Evolutionary conservation across 805 yeast species (phyloP).

Genomic region (Myxozyma melibiosi): DNA sequence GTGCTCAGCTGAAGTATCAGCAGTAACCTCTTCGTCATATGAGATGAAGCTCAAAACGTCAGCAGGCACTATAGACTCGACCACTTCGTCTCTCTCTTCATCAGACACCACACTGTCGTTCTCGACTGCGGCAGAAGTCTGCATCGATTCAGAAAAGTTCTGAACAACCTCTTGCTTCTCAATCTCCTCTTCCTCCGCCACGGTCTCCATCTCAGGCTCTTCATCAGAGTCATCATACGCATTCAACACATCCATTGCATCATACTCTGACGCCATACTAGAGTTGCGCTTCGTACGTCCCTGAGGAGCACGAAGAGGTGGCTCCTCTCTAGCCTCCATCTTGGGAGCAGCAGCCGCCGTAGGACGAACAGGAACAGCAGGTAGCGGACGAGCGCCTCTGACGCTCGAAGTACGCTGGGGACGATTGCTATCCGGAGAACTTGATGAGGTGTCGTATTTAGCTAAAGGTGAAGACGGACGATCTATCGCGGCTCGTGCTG

Average conservation of each 20-base stretch:
- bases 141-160: background rate
- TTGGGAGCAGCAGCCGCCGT: background rate
- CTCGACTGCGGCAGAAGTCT: background rate
- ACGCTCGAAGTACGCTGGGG: constrained; percentile 13
- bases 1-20: too few relatives aligned
- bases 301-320: background rate
- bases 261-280: constrained; percentile 7
- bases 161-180: background rate
- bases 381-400: constrained; percentile 22
- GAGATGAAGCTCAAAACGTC: constrained; percentile 4
- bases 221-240: constrained; percentile 8
- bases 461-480: constrained; percentile 10
- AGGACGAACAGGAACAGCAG: constrained; percentile 13
- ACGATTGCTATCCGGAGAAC: constrained; percentile 18
- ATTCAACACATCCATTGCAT: constrained; percentile 17
- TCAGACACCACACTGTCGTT: background rate
- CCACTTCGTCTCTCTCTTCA: background rate
- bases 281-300: background rate
- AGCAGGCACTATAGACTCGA: background rate
- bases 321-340: background rate
- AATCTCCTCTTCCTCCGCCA: background rate
- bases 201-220: constrained; percentile 4
- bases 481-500: background rate
- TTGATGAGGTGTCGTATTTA: constrained; percentile 11
- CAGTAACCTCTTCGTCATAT: background rate